Percentiles rank a stretch among this genome's conserved stretches.
These are phyloP conservation scores for Fomes fomentarius DNA, from an alignment of 1,284 basidiomycete genomes.

Conservation along the genomic window DNA sequence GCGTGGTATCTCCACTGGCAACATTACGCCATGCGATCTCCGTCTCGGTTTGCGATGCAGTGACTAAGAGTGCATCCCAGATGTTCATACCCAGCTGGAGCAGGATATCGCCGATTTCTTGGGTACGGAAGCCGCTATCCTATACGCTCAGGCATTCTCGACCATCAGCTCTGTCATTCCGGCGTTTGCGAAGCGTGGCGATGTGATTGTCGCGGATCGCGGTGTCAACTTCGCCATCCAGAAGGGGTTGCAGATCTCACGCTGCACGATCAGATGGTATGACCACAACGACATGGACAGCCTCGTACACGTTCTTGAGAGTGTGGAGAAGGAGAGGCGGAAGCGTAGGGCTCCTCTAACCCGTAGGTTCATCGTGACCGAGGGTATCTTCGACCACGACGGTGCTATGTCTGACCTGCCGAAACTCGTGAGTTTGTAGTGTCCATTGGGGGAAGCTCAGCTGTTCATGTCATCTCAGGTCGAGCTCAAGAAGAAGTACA, in stretches of 20 bases:
- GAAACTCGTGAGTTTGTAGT: slow-evolving; percentile 69
- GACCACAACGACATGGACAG: slow-evolving; percentile 95
- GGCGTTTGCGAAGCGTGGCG: slow-evolving; percentile 97
- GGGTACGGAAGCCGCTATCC: slow-evolving; percentile 86
- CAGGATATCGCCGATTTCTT: slow-evolving; percentile 90
- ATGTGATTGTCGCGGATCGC: slow-evolving; percentile 97
- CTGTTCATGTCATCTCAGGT: slow-evolving; percentile 52
- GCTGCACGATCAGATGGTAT: slow-evolving; percentile 93
- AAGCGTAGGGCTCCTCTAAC: slow-evolving; percentile 85
- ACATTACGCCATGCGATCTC: too few relatives aligned
- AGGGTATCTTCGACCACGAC: slow-evolving; percentile 96
- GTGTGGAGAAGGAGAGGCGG: slow-evolving; percentile 85
- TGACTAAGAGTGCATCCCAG: slow-evolving; percentile 79
- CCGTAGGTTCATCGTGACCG: slow-evolving; percentile 94
- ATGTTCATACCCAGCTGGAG: slow-evolving; percentile 92
- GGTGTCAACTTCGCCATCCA: slow-evolving; percentile 95
- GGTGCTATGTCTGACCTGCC: slow-evolving; percentile 92
- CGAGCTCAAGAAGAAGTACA: slow-evolving; percentile 94
- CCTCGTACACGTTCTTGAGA: slow-evolving; percentile 86
- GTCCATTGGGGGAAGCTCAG: background rate
- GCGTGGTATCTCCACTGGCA: too few relatives aligned
- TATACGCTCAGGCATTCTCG: slow-evolving; percentile 95
- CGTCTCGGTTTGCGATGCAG: too few relatives aligned
- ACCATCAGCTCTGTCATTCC: slow-evolving; percentile 95
- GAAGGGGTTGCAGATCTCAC: slow-evolving; percentile 96